Conservation (phyloP, 345 rosid genomes). For the Jatropha curcas region DNA sequence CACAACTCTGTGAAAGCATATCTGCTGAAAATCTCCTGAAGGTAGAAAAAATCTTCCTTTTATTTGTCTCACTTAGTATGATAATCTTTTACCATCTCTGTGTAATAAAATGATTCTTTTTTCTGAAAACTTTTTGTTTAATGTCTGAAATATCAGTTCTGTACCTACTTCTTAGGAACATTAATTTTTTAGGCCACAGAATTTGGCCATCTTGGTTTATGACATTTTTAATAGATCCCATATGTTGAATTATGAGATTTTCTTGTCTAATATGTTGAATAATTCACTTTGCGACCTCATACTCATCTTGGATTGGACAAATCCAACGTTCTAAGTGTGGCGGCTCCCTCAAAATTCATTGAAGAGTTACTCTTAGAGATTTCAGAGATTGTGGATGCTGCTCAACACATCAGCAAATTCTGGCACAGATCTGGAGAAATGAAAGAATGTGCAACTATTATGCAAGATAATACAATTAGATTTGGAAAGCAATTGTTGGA, state of each 20-base stretch:
- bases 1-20: constrained; percentile 37
- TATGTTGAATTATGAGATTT: neutral
- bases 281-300: constrained; percentile 92
- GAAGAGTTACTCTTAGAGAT: constrained; percentile 65
- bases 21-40: constrained; percentile 93
- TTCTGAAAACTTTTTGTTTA: too few relatives aligned
- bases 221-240: neutral
- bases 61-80: neutral
- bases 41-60: constrained; percentile 46
- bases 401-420: constrained; percentile 48
- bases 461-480: constrained; percentile 34
- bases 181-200: neutral
- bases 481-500: constrained; percentile 72
- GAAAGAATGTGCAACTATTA: constrained; percentile 16
- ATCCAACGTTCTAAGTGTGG: constrained; percentile 54
- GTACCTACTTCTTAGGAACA: too few relatives aligned
- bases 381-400: constrained; percentile 70
- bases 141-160: too few relatives aligned
- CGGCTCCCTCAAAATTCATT: constrained; percentile 47
- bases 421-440: constrained; percentile 44
- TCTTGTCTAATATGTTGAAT: constrained; percentile 17
- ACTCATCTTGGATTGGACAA: constrained; percentile 74
- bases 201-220: neutral
- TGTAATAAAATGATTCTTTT: too few relatives aligned
- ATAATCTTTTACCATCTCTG: neutral